Conservation (phyloP, 179 eudicot genomes). For the Silene coronaria region DNA sequence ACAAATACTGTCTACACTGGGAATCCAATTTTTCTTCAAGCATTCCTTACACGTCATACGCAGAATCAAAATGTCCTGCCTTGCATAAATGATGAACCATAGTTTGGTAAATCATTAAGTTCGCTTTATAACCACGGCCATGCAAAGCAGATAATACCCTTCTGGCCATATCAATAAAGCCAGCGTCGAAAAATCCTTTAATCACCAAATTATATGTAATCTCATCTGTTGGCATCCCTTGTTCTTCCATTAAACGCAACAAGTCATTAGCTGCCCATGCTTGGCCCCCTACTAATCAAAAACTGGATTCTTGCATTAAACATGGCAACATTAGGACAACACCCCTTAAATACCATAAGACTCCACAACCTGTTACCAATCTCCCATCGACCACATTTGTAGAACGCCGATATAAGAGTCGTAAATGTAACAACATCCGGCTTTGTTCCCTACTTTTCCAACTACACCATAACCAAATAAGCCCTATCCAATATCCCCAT, state of each 20-base stretch:
- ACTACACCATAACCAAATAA: conserved; percentile 47
- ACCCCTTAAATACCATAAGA: conserved; percentile 64
- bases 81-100: conserved; percentile 73
- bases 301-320: conserved; percentile 82
- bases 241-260: conserved; percentile 44
- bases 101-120: conserved; percentile 66
- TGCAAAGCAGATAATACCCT: conserved; percentile 61
- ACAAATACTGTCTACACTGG: conserved; percentile 33
- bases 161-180: conserved; percentile 61
- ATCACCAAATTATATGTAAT: conserved; percentile 78
- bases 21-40: conserved; percentile 31
- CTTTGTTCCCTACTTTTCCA: conserved; percentile 52
- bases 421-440: conserved; percentile 80
- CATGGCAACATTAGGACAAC: conserved; percentile 68
- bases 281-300: conserved; percentile 51
- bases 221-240: conserved; percentile 56
- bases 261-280: conserved; percentile 73
- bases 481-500: conserved; percentile 57
- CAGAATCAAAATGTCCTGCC: conserved; percentile 52
- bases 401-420: conserved; percentile 68
- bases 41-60: conserved; percentile 66
- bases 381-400: conserved; percentile 43
- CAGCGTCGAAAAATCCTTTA: conserved; percentile 69
- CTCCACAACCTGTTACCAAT: conserved; percentile 88
- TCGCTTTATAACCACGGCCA: conserved; percentile 51